phyloP scores from a whole-genome alignment of 257 asterid species.

The Cynanchum wilfordii region DNA sequence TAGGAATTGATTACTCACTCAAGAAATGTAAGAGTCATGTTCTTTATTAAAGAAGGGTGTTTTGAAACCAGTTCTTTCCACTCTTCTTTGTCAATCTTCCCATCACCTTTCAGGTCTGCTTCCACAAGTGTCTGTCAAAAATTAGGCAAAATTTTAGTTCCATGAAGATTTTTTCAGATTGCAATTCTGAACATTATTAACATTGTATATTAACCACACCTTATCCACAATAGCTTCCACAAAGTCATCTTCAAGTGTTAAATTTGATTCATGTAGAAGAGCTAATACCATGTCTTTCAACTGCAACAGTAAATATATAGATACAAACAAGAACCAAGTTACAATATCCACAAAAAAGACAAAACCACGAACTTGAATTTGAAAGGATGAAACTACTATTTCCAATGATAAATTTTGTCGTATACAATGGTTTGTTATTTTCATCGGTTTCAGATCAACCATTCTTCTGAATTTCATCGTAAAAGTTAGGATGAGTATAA shows the following conservation, averaged over 20 bases:
- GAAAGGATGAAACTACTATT: neutral
- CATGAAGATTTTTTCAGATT: neutral
- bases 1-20: slow-evolving; percentile 33
- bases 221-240: slow-evolving; percentile 72
- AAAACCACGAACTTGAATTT: neutral
- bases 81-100: slow-evolving; percentile 76
- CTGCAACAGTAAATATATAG: slow-evolving; percentile 32
- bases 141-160: neutral
- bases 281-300: slow-evolving; percentile 89
- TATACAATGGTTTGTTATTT: neutral
- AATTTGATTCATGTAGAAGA: slow-evolving; percentile 66
- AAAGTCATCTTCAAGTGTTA: slow-evolving; percentile 60
- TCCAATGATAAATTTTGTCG: neutral
- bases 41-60: slow-evolving; percentile 74
- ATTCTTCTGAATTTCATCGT: neutral
- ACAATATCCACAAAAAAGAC: neutral
- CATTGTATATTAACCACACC: slow-evolving; percentile 29
- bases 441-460: neutral
- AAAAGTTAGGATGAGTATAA: neutral
- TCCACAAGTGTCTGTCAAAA: slow-evolving; percentile 48
- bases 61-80: slow-evolving; percentile 70
- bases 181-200: neutral
- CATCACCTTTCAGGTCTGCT: slow-evolving; percentile 74
- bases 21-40: slow-evolving; percentile 80
- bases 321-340: neutral